Percentiles rank a stretch among this genome's conserved stretches.
Evolutionary conservation across 2,329 filamentous ascomycete species (phyloP).

Genomic region (Bipolaris zeicola): DNA sequence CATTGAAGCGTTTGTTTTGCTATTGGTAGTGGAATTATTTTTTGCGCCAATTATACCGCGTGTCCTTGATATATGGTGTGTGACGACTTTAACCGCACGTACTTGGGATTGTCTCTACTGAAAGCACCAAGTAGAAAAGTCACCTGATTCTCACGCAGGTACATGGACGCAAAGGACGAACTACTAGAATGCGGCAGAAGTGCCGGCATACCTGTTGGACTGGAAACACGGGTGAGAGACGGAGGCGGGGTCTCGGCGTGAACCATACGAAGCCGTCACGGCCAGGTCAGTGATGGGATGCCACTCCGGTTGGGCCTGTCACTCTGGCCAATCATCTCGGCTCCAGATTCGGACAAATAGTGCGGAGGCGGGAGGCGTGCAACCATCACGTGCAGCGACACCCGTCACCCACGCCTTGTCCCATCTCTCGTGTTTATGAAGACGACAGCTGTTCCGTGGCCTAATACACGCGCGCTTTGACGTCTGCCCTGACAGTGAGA

Average conservation of each 20-base stretch:
- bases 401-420: conserved; percentile 17
- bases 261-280: background rate
- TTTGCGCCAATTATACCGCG: background rate
- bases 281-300: conserved; percentile 2
- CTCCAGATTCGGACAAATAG: conserved; percentile 20
- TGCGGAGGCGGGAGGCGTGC: conserved; percentile 29
- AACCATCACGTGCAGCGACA: conserved; percentile 31
- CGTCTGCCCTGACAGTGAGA: conserved; percentile 5
- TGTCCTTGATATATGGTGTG: background rate
- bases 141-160: background rate
- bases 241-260: background rate
- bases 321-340: conserved; percentile 15
- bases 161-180: background rate
- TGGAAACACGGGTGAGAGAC: background rate
- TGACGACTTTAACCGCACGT: background rate
- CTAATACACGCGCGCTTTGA: conserved; percentile 15
- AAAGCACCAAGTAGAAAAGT: background rate
- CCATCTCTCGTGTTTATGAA: conserved; percentile 30
- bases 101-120: background rate
- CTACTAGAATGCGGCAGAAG: background rate
- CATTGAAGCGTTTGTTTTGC: conserved; percentile 4
- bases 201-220: background rate
- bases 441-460: conserved; percentile 23
- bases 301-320: conserved; percentile 14
- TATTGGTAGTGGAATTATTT: background rate